A percentile compares a stretch with the other conserved stretches of the same genome.
Evolutionary conservation across 1,284 basidiomycete genomes (phyloP).

Genomic region (Boletus nobilissimus): DNA sequence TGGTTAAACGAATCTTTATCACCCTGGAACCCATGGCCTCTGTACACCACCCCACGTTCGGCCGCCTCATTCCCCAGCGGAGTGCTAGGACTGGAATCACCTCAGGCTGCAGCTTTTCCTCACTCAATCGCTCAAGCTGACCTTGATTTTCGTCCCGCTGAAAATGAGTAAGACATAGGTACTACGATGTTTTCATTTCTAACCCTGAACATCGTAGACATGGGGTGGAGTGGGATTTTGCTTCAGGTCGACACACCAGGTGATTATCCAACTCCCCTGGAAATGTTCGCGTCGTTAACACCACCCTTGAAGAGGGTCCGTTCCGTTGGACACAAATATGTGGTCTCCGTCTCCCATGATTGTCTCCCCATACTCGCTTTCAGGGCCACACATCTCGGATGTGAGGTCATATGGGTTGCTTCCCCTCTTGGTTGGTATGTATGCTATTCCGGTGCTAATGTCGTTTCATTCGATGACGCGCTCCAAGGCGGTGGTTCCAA

Average conservation of each 20-base stretch:
- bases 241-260: not conserved
- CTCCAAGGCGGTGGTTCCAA: not conserved
- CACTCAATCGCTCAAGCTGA: not conserved
- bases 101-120: not conserved
- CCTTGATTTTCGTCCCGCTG: not conserved
- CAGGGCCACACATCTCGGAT: not conserved
- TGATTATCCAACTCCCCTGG: not conserved
- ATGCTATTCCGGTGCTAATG: not conserved
- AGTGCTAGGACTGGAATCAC: not conserved
- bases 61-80: not conserved
- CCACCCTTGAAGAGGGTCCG: not conserved
- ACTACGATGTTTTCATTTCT: not conserved
- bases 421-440: slow-evolving; percentile 1
- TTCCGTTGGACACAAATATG: not conserved
- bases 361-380: not conserved
- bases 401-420: not conserved
- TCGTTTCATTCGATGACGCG: not conserved
- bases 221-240: not conserved
- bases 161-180: slow-evolving; percentile 2
- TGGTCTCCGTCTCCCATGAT: slow-evolving; percentile 5
- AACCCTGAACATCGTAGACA: not conserved
- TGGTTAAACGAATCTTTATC: not conserved
- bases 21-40: not conserved
- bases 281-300: not conserved
- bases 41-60: not conserved